Evolutionary conservation across 768 basidiomycete species (phyloP).

Genomic region (Coprinopsis strossmayeri): DNA sequence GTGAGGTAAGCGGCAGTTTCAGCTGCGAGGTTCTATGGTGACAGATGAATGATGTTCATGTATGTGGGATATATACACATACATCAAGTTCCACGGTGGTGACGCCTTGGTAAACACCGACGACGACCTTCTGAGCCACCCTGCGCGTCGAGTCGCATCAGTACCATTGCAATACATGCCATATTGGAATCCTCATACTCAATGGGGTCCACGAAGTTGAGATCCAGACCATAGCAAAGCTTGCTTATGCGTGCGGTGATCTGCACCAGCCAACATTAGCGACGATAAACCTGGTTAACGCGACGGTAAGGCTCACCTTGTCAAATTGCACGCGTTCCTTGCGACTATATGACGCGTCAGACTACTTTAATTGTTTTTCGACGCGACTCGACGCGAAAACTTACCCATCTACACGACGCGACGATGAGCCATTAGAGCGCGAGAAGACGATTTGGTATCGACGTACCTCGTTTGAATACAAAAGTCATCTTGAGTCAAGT

Average conservation of each 20-base stretch:
- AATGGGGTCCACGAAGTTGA: conserved; percentile 87
- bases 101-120: conserved; percentile 91
- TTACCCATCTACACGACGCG: conserved; percentile 35
- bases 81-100: conserved; percentile 98
- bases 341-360: conserved; percentile 39
- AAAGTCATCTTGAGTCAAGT: conserved; percentile 11
- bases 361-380: conserved; percentile 13
- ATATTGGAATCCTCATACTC: conserved; percentile 48
- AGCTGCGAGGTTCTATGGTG: conserved; percentile 82
- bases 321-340: conserved; percentile 93
- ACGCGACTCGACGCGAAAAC: conserved; percentile 34
- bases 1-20: conserved; percentile 98
- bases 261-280: conserved; percentile 31
- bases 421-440: conserved; percentile 7
- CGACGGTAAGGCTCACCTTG: conserved; percentile 47
- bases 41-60: background rate
- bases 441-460: background rate
- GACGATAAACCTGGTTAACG: conserved; percentile 10
- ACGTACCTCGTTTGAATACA: conserved; percentile 35
- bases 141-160: conserved; percentile 28
- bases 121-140: conserved; percentile 87
- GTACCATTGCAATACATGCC: background rate
- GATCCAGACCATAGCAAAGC: conserved; percentile 93
- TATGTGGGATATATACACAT: conserved; percentile 21
- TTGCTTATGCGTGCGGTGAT: conserved; percentile 85